A percentile compares a stretch with the other conserved stretches of the same genome.
Conservation (phyloP, 768 basidiomycete genomes). For the Ramaria sp. region DNA sequence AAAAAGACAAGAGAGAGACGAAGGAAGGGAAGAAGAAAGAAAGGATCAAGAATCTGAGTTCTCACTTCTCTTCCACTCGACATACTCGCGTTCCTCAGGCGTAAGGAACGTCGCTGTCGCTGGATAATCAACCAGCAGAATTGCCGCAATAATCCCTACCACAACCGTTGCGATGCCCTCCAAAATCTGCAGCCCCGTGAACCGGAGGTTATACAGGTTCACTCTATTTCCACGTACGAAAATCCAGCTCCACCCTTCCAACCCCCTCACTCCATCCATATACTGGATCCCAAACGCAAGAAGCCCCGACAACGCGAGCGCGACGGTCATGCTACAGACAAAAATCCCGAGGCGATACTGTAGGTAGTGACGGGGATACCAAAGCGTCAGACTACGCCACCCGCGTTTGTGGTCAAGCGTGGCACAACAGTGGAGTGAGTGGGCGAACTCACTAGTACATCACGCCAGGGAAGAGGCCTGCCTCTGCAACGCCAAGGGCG, state of each 20-base stretch:
- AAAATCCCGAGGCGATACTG: conserved; percentile 53
- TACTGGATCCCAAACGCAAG: conserved; percentile 45
- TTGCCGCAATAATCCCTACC: conserved; percentile 41
- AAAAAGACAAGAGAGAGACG: no score
- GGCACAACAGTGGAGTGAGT: conserved; percentile 57
- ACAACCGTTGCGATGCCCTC: conserved; percentile 54
- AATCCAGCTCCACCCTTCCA: conserved; percentile 58
- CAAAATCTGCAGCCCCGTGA: conserved; percentile 30
- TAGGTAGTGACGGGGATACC: conserved; percentile 55
- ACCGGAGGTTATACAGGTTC: no score
- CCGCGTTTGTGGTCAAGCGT: conserved; percentile 35
- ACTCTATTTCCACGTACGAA: conserved; percentile 30
- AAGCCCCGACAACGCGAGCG: conserved; percentile 53
- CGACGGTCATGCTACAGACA: conserved; percentile 53
- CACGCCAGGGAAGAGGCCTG: conserved; percentile 41
- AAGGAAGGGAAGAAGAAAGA: neutral
- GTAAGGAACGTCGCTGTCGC: conserved; percentile 49
- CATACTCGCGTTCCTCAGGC: conserved; percentile 43
- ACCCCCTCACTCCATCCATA: conserved; percentile 34
- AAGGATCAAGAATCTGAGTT: no score
- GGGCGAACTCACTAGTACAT: conserved; percentile 49
- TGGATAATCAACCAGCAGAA: conserved; percentile 54
- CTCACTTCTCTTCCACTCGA: conserved; percentile 46
- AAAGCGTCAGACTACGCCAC: conserved; percentile 49
- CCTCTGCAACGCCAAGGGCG: conserved; percentile 44